A percentile compares a stretch with the other conserved stretches of the same genome.
phyloP scores from a whole-genome alignment of 208 protist genomes.

The Borovskyia barvae region DNA sequence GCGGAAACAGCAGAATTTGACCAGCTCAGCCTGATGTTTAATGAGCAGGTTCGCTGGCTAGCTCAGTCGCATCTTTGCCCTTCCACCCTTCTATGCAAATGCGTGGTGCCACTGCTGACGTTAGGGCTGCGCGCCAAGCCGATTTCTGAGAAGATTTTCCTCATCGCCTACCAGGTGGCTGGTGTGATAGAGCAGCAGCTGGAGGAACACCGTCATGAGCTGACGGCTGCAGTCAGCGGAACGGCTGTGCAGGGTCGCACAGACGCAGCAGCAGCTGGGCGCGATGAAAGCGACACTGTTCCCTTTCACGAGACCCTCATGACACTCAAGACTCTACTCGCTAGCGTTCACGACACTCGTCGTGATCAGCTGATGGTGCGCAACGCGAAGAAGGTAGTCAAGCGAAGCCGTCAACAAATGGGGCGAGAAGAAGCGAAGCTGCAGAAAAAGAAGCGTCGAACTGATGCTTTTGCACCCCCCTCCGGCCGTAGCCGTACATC shows the following conservation, averaged over 20 bases:
- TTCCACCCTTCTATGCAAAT: slow-evolving; percentile 15
- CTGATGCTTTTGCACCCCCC: too few species aligned
- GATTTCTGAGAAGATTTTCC: slow-evolving; percentile 58
- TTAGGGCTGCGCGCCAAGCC: slow-evolving; percentile 39
- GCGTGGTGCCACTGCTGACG: slow-evolving; percentile 47
- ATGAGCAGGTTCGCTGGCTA: slow-evolving; percentile 42
- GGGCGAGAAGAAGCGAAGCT: slow-evolving; percentile 23
- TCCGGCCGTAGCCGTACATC: too few species aligned
- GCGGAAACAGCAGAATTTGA: not conserved
- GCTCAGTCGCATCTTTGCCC: slow-evolving; percentile 23
- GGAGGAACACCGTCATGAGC: slow-evolving; percentile 47
- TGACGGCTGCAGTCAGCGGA: slow-evolving; percentile 7
- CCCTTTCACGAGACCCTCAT: slow-evolving; percentile 34
- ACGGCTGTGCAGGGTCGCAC: not conserved
- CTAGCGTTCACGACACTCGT: slow-evolving; percentile 24
- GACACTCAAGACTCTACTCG: slow-evolving; percentile 27
- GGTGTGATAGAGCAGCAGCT: slow-evolving; percentile 70
- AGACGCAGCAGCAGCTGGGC: not conserved
- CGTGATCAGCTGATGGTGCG: slow-evolving; percentile 28
- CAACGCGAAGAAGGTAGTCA: slow-evolving; percentile 30
- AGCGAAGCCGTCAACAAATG: slow-evolving; percentile 43
- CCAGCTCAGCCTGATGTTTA: slow-evolving; percentile 3
- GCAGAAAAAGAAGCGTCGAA: not conserved
- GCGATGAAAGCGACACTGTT: not conserved
- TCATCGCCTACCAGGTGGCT: slow-evolving; percentile 50